Evolutionary conservation across 257 asterid genomes (phyloP).

Genomic region (Nicotiana attenuata): DNA sequence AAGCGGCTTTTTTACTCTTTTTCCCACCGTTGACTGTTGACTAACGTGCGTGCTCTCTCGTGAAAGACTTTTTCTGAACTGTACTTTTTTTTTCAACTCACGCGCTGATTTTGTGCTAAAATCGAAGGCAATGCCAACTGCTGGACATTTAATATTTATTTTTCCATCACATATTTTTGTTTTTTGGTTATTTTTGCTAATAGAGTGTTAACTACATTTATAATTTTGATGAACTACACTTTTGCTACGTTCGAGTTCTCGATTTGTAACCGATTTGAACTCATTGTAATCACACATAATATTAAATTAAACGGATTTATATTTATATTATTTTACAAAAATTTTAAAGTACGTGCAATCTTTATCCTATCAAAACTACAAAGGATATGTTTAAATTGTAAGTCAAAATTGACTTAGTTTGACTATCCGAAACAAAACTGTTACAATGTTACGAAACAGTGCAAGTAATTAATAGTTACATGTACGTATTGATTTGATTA

Average conservation of each 20-base stretch:
- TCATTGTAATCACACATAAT: background rate
- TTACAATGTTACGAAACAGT: background rate
- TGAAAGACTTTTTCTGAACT: slow-evolving; percentile 4
- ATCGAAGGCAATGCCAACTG: too few species aligned
- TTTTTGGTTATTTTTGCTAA: too few species aligned
- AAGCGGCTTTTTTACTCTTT: slow-evolving; percentile 11
- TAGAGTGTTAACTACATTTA: too few species aligned
- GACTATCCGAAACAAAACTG: background rate
- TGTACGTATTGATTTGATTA: background rate
- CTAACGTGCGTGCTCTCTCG: slow-evolving; percentile 8
- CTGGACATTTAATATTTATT: background rate
- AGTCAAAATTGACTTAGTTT: background rate
- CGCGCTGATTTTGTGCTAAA: slow-evolving; percentile 11
- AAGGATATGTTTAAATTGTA: background rate
- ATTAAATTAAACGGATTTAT: background rate
- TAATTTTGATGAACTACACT: too few species aligned
- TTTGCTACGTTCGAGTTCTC: too few species aligned
- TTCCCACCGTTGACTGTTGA: slow-evolving; percentile 28
- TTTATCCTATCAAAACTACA: background rate
- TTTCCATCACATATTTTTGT: background rate
- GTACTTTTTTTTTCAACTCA: background rate
- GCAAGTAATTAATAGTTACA: background rate
- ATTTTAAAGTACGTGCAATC: background rate
- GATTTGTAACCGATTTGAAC: too few species aligned
- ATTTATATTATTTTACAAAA: background rate